phyloP scores from a whole-genome alignment of 352 stramenopile genomes.

The Blastocystis sp. region DNA sequence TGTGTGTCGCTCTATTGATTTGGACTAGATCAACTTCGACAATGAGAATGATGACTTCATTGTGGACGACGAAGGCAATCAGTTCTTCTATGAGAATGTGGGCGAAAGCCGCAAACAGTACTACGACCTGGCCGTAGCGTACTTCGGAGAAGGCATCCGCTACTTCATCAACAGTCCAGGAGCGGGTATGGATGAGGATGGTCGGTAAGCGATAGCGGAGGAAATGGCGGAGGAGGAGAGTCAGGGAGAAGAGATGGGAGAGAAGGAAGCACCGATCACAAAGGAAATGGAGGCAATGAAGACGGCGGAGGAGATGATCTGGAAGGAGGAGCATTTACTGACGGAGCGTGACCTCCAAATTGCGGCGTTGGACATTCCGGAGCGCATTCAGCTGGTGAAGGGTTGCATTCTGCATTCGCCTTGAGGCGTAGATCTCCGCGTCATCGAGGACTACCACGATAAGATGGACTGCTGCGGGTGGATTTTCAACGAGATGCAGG shows the following conservation, averaged over 20 bases:
- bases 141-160: slow-evolving; percentile 61
- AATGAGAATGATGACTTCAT: slow-evolving; percentile 66
- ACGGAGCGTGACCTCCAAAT: slow-evolving; percentile 56
- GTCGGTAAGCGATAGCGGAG: slow-evolving; percentile 23
- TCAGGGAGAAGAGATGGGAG: neutral
- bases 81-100: slow-evolving; percentile 55
- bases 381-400: slow-evolving; percentile 59
- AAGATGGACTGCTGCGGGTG: slow-evolving; percentile 28
- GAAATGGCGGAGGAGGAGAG: slow-evolving; percentile 28
- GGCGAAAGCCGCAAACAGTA: slow-evolving; percentile 35
- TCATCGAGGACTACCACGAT: slow-evolving; percentile 16
- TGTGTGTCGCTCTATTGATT: neutral
- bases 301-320: slow-evolving; percentile 36
- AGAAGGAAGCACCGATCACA: neutral
- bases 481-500: slow-evolving; percentile 56
- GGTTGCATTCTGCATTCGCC: neutral
- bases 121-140: slow-evolving; percentile 46
- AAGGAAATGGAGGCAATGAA: slow-evolving; percentile 14
- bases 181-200: neutral
- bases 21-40: slow-evolving; percentile 46
- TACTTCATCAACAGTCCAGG: slow-evolving; percentile 65
- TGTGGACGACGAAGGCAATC: slow-evolving; percentile 47
- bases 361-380: slow-evolving; percentile 30
- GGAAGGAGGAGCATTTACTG: slow-evolving; percentile 51
- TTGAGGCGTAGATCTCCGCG: slow-evolving; percentile 2